Base-by-base conservation (phyloP, 2,329 filamentous ascomycete genomes). In the Fusarium sp. region DNA sequence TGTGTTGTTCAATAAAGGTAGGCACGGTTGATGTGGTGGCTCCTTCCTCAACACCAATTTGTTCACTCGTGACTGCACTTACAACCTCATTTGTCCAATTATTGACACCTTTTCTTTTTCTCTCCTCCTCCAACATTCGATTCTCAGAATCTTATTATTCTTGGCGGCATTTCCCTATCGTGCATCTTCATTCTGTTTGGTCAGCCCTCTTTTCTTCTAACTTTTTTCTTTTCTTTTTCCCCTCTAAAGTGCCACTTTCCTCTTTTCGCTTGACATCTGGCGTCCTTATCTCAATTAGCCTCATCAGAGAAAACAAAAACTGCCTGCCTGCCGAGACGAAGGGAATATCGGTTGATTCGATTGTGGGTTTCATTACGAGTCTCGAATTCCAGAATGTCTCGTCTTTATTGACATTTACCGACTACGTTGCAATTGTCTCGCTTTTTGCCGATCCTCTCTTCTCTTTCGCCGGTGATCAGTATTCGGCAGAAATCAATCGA, bases 401-500 rank as follows among this genome's bases (percentile, higher is more conserved):
- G 60, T 46, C 23, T 26, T 16, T 44, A 10, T 19, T 56, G 18
- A 16, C 23, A 51, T 23, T 23, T 42, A 23, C 28, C 23, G 19
- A 19, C 39, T 28, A 45, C 42, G 26, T 21, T 18, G 28, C 43
- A 52, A 7, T 64, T 59, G 52, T 55, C 52, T 71, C 44, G 66
- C 57, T 63, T 65, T 60, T 50, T 56, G 67, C 62, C 62, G 62
- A 69, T 69, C 67, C 26, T 52, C 39, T 56, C 39, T 61, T 61
- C 30, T 31, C 34, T 37, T 37, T 42, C 31, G 26, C 28, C n/a
- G 39, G 26, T 41, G 23, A 37, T 52, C 49, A 31, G 39, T 55
- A 44, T 51, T 34, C 34, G 41, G 23, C 37, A 48, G 31, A 48
- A 43, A 31, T 50, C 45, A 43, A 31, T 50, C 45, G 28, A 51